A percentile compares a stretch with the other conserved stretches of the same genome.
Evolutionary conservation across 345 rosid species (phyloP).

Genomic region (Chamaenerion angustifolium): DNA sequence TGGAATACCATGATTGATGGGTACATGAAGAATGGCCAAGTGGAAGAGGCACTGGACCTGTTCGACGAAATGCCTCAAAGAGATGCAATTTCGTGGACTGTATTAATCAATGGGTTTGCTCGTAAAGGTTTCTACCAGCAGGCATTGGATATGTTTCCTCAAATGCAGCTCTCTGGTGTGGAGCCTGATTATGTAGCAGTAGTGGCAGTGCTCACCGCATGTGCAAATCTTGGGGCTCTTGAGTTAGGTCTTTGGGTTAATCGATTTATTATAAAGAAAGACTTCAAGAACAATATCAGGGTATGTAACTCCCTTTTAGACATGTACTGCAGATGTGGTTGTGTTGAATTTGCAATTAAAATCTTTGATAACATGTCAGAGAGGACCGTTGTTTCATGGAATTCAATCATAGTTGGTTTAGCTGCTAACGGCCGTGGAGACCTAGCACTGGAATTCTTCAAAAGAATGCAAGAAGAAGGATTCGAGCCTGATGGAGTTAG

Average conservation of each 20-base stretch:
- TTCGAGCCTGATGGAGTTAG: slow-evolving; percentile 56
- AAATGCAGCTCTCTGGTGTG: slow-evolving; percentile 44
- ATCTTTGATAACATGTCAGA: slow-evolving; percentile 47
- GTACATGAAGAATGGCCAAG: slow-evolving; percentile 30
- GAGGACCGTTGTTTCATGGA: slow-evolving; percentile 67
- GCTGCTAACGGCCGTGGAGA: slow-evolving; percentile 45
- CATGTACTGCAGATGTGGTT: slow-evolving; percentile 67
- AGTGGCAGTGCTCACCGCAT: slow-evolving; percentile 49
- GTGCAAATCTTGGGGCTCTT: slow-evolving; percentile 43
- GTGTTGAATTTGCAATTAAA: slow-evolving; percentile 43
- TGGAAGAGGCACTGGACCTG: slow-evolving; percentile 26
- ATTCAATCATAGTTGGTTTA: slow-evolving; percentile 50
- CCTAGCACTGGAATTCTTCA: slow-evolving; percentile 40
- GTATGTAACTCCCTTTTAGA: slow-evolving; percentile 52
- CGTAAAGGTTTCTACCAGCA: slow-evolving; percentile 31
- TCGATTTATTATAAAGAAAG: slow-evolving; percentile 27
- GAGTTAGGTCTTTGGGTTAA: slow-evolving; percentile 48
- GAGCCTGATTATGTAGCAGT: slow-evolving; percentile 46
- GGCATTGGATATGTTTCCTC: slow-evolving; percentile 47
- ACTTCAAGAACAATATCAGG: slow-evolving; percentile 29
- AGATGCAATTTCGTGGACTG: slow-evolving; percentile 61
- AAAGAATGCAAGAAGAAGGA: slow-evolving; percentile 42
- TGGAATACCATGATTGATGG: slow-evolving; percentile 78
- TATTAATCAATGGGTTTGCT: slow-evolving; percentile 56
- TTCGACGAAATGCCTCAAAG: slow-evolving; percentile 51